Percentiles rank a stretch among this genome's conserved stretches.
These are phyloP conservation scores for Heracleum sosnowskyi DNA, from an alignment of 129 eudicot species.

Conservation along the genomic window DNA sequence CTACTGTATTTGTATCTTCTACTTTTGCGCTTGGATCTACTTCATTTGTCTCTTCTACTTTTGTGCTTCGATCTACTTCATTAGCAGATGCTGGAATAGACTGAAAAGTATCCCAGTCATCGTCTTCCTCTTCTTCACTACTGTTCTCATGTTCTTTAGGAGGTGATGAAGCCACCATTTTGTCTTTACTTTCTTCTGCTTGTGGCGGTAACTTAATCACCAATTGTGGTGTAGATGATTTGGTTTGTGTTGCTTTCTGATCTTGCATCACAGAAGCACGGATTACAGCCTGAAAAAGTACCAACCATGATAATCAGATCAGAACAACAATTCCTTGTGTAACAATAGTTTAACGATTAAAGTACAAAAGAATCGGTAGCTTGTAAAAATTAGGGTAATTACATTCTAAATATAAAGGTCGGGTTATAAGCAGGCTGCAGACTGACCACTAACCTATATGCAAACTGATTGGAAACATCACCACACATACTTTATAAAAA, in stretches of 20 bases:
- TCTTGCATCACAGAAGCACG: slow-evolving; percentile 92
- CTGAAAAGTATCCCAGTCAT: slow-evolving; percentile 89
- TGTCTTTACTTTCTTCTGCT: slow-evolving; percentile 32
- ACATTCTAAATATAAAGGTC: not conserved
- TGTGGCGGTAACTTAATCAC: slow-evolving; percentile 74
- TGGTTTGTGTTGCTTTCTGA: slow-evolving; percentile 33
- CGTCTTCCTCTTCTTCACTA: slow-evolving; percentile 37
- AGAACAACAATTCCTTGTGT: not conserved
- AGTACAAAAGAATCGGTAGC: not conserved
- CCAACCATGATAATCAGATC: slow-evolving; percentile 13
- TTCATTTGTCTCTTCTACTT: slow-evolving; percentile 6
- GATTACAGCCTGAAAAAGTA: slow-evolving; percentile 54
- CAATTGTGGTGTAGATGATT: slow-evolving; percentile 40
- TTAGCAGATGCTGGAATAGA: slow-evolving; percentile 72
- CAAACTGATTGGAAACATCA: not conserved
- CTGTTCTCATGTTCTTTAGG: slow-evolving; percentile 17
- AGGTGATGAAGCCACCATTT: slow-evolving; percentile 23
- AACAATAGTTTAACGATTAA: not conserved
- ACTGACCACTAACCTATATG: not conserved
- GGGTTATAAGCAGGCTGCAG: not conserved
- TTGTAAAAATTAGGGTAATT: not conserved
- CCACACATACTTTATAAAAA: not conserved
- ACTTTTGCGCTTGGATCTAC: not conserved
- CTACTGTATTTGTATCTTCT: not conserved
- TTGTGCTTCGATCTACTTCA: slow-evolving; percentile 22